Conservation (phyloP, 1,284 basidiomycete genomes). For the Heterobasidion parviporum region DNA sequence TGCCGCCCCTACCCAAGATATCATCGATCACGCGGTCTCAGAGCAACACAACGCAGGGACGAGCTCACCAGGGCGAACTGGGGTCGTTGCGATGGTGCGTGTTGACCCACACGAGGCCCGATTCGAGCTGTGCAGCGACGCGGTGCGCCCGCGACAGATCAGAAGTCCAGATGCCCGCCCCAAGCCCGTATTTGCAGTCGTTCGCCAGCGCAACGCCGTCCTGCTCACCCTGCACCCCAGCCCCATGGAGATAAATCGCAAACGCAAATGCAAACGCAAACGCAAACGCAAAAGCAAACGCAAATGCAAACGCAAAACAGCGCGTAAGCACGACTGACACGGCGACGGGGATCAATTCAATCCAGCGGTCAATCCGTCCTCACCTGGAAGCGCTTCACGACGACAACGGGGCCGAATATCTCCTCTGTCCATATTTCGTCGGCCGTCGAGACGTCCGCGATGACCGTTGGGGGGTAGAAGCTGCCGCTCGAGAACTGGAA, state of each 20-base stretch:
- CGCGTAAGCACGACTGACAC: neutral
- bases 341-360: neutral
- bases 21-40: conserved; percentile 16
- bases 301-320: neutral
- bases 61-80: conserved; percentile 69
- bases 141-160: conserved; percentile 68
- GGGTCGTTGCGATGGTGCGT: conserved; percentile 84
- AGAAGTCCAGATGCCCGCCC: conserved; percentile 74
- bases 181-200: conserved; percentile 69
- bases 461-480: conserved; percentile 74
- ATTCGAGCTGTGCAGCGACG: conserved; percentile 55
- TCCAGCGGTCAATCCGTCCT: conserved; percentile 7
- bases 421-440: conserved; percentile 77
- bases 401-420: conserved; percentile 73
- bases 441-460: conserved; percentile 45
- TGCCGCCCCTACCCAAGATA: conserved; percentile 50
- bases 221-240: conserved; percentile 39
- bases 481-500: conserved; percentile 61
- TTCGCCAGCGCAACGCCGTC: conserved; percentile 69
- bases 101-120: conserved; percentile 80
- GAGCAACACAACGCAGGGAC: neutral
- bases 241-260: neutral
- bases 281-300: neutral
- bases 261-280: neutral
- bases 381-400: conserved; percentile 58